phyloP scores from a whole-genome alignment of 73 alveolate genomes.

The Breviolum minutum region DNA sequence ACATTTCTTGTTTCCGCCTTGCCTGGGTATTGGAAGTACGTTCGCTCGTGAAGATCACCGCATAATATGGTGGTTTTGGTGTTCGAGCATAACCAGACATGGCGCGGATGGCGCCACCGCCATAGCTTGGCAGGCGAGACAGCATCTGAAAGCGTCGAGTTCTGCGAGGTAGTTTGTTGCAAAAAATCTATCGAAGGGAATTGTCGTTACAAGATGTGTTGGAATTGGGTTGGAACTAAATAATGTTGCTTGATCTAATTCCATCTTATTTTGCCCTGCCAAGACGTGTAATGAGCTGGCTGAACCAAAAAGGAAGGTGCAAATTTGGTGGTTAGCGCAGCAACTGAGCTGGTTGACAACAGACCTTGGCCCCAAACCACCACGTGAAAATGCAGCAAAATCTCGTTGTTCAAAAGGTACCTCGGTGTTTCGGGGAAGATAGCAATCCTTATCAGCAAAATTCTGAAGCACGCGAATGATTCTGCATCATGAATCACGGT shows the following conservation, averaged over 20 bases:
- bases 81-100: background rate
- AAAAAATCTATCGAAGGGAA: background rate
- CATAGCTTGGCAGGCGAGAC: background rate
- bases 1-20: background rate
- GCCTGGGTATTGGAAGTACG: constrained; percentile 20
- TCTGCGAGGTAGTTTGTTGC: background rate
- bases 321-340: background rate
- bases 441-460: no score
- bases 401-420: constrained; percentile 24
- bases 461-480: no score
- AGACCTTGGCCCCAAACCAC: background rate
- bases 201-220: background rate
- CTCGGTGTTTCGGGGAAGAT: background rate
- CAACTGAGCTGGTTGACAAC: background rate
- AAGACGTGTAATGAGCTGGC: background rate
- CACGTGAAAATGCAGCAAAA: constrained; percentile 4
- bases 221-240: background rate
- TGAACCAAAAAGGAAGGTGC: background rate
- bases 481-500: no score
- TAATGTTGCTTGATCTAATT: background rate
- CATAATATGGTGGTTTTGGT: constrained; percentile 30
- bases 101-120: background rate
- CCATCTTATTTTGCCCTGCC: background rate
- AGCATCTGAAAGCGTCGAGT: no score
- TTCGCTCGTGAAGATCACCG: constrained; percentile 65